phyloP scores from a whole-genome alignment of 179 eudicot species.

The Drosera spatulata region DNA sequence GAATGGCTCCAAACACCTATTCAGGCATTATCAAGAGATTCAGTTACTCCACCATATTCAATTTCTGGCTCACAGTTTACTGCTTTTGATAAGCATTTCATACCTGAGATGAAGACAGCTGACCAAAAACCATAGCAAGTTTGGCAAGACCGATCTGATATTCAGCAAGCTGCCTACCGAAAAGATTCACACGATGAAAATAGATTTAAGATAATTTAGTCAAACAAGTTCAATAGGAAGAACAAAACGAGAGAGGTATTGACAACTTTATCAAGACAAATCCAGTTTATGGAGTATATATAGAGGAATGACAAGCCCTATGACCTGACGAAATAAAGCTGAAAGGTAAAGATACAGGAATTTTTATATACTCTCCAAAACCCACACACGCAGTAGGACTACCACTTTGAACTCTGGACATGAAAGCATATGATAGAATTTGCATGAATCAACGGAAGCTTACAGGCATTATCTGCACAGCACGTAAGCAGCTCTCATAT shows the following conservation, averaged over 20 bases:
- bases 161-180: slow-evolving; percentile 63
- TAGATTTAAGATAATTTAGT: neutral
- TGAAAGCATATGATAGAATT: neutral
- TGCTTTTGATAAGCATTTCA: neutral
- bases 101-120: slow-evolving; percentile 77
- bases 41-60: neutral
- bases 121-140: slow-evolving; percentile 67
- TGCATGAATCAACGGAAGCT: slow-evolving; percentile 10
- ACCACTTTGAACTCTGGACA: neutral
- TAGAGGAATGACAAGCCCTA: too few relatives aligned
- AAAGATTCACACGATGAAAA: neutral
- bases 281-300: too few relatives aligned
- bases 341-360: too few relatives aligned
- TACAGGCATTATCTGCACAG: slow-evolving; percentile 85
- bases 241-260: neutral
- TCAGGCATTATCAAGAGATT: slow-evolving; percentile 16
- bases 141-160: slow-evolving; percentile 89
- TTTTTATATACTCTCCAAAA: too few relatives aligned
- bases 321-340: too few relatives aligned
- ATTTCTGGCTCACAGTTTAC: neutral
- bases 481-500: slow-evolving; percentile 90
- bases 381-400: neutral
- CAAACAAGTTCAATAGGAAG: slow-evolving; percentile 5
- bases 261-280: too few relatives aligned
- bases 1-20: slow-evolving; percentile 83